Percentiles rank a stretch among this genome's conserved stretches.
These are phyloP conservation scores for Lichtheimia hyalospora DNA, from an alignment of 371 early-diverging fungal species.

Conservation along the genomic window DNA sequence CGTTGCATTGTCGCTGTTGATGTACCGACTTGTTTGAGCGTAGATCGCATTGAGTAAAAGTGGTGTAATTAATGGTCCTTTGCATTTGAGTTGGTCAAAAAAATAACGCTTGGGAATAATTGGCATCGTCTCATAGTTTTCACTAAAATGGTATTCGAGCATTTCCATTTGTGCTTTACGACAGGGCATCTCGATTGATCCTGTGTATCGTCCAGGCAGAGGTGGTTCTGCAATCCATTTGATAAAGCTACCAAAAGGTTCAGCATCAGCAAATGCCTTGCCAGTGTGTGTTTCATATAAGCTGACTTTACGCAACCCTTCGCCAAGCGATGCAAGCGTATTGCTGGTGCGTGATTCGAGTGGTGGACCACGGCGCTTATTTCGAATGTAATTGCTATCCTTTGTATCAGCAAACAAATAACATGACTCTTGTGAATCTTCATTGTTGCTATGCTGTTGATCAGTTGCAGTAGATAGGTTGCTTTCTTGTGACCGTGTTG, in stretches of 20 bases:
- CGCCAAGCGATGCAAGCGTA: conserved; percentile 15
- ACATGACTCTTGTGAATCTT: conserved; percentile 3
- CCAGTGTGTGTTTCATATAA: conserved; percentile 9
- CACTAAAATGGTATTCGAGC: conserved; percentile 32
- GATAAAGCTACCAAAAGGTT: conserved; percentile 22
- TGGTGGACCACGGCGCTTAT: conserved; percentile 12
- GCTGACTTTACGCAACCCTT: conserved; percentile 16
- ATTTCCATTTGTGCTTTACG: conserved; percentile 31
- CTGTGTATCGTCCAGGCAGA: conserved; percentile 17
- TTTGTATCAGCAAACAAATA: conserved; percentile 18
- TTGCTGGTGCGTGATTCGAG: conserved; percentile 20
- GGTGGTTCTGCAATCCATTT: conserved; percentile 22
- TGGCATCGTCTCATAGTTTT: conserved; percentile 24
- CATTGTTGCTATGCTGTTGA: not conserved
- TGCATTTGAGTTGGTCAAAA: conserved; percentile 39
- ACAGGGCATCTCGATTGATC: conserved; percentile 33
- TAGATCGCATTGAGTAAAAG: conserved; percentile 45
- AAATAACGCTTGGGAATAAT: conserved; percentile 38
- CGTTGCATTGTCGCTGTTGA: conserved; percentile 11
- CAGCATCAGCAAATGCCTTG: conserved; percentile 14
- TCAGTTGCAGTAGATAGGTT: not conserved
- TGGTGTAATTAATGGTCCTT: conserved; percentile 44
- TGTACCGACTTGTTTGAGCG: conserved; percentile 38
- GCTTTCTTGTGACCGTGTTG: not conserved
- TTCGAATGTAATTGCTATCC: conserved; percentile 11